These are phyloP conservation scores for Colletotrichum orchidophilum DNA, from an alignment of 2,329 filamentous ascomycete species.

Conservation along the genomic window DNA sequence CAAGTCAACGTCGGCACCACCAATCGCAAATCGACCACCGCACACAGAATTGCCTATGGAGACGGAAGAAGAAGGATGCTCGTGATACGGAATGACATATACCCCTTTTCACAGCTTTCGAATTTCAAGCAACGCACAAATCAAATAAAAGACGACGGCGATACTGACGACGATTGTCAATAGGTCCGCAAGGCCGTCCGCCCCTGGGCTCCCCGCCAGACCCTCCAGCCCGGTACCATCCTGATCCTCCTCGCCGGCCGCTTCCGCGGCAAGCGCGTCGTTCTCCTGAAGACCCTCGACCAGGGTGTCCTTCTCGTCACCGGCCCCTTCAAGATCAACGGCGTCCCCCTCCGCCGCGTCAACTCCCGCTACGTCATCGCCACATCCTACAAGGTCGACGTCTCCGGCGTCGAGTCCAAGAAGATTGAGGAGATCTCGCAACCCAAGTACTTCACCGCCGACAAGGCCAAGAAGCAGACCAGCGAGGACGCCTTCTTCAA, in stretches of 20 bases:
- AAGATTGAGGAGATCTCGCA: constrained; percentile 84
- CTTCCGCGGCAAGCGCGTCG: constrained; percentile 99
- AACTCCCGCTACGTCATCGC: constrained; percentile 95
- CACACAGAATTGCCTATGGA: background rate
- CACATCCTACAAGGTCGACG: constrained; percentile 85
- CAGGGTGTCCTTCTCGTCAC: constrained; percentile 99
- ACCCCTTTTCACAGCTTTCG: background rate
- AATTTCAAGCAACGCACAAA: background rate
- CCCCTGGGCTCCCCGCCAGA: constrained; percentile 85
- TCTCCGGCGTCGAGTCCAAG: constrained; percentile 85
- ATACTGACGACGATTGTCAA: constrained; percentile 35
- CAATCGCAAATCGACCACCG: background rate
- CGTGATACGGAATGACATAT: constrained; percentile 19
- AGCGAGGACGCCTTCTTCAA: constrained; percentile 99
- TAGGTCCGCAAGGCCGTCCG: constrained; percentile 96
- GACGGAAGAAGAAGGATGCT: constrained; percentile 4
- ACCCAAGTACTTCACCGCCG: constrained; percentile 93
- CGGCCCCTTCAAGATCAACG: constrained; percentile 99
- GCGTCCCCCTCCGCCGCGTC: constrained; percentile 94
- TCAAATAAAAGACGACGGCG: background rate
- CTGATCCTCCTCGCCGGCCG: constrained; percentile 99
- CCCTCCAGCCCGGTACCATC: constrained; percentile 93
- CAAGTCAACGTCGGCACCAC: background rate
- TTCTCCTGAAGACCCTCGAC: constrained; percentile 97
- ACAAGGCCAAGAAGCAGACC: constrained; percentile 95